phyloP scores from a whole-genome alignment of 2,329 filamentous ascomycete genomes.

The Trichoderma afroharzianum region DNA sequence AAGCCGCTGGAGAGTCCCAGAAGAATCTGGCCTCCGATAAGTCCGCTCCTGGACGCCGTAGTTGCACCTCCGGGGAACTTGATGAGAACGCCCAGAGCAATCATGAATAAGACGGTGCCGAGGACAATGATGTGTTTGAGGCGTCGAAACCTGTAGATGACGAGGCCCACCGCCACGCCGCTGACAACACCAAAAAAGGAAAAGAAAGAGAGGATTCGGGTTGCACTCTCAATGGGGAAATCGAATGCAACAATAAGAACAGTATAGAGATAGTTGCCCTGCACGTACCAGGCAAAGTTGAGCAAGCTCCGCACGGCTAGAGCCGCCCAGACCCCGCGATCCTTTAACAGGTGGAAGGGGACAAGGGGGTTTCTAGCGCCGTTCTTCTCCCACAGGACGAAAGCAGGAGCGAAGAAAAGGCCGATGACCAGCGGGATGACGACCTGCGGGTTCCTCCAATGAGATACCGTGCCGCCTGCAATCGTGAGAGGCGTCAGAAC shows the following conservation, averaged over 20 bases:
- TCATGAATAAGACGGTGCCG: constrained; percentile 53
- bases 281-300: constrained; percentile 53
- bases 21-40: constrained; percentile 54
- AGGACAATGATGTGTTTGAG: constrained; percentile 57
- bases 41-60: constrained; percentile 41
- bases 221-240: constrained; percentile 51
- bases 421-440: constrained; percentile 51
- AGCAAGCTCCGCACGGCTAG: constrained; percentile 51
- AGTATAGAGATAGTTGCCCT: constrained; percentile 58
- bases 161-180: constrained; percentile 48
- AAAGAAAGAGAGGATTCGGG: constrained; percentile 55
- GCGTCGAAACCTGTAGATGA: constrained; percentile 49
- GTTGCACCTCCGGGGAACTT: constrained; percentile 49
- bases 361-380: constrained; percentile 50
- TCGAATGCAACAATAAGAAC: constrained; percentile 57
- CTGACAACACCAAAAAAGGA: constrained; percentile 51
- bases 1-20: constrained; percentile 57
- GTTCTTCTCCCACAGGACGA: constrained; percentile 51
- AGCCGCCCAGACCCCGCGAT: constrained; percentile 60
- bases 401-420: constrained; percentile 45
- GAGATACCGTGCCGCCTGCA: constrained; percentile 44
- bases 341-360: constrained; percentile 54
- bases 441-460: constrained; percentile 50
- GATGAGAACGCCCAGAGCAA: constrained; percentile 55
- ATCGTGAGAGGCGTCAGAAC: constrained; percentile 52